phyloP scores from a whole-genome alignment of 2,329 filamentous ascomycete species.

The Graphiopsis chlorocephala region DNA sequence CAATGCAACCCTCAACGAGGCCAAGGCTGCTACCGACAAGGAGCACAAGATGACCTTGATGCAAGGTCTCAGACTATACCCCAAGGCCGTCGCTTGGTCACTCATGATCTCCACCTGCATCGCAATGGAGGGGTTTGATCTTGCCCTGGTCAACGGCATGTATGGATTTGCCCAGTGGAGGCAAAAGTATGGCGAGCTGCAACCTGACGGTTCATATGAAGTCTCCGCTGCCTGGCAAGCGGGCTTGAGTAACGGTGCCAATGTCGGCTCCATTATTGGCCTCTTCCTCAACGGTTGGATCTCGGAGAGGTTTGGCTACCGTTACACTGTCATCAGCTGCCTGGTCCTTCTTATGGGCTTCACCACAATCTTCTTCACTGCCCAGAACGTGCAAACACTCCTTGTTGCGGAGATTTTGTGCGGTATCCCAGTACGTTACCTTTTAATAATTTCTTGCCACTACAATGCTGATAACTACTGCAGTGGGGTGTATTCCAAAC shows the following conservation, averaged over 20 bases:
- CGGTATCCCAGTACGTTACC: conserved; percentile 33
- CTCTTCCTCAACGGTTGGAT: conserved; percentile 48
- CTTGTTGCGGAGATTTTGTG: conserved; percentile 48
- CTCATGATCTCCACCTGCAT: conserved; percentile 84
- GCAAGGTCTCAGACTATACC: conserved; percentile 78
- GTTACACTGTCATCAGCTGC: conserved; percentile 46
- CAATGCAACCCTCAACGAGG: conserved; percentile 21
- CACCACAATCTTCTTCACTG: conserved; percentile 50
- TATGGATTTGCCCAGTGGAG: conserved; percentile 54
- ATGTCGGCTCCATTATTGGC: conserved; percentile 42
- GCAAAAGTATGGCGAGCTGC: conserved; percentile 42
- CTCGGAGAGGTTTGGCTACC: conserved; percentile 46
- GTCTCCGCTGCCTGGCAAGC: conserved; percentile 48
- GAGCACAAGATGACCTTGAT: conserved; percentile 56
- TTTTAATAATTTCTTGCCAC: too few relatives aligned
- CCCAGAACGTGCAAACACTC: conserved; percentile 43
- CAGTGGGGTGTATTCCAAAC: conserved; percentile 24
- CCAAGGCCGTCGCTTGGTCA: conserved; percentile 81
- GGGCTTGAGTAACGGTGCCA: conserved; percentile 47
- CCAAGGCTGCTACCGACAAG: conserved; percentile 46
- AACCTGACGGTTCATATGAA: conserved; percentile 40
- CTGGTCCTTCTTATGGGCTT: conserved; percentile 44
- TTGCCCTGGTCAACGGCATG: conserved; percentile 78
- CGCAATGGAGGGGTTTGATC: conserved; percentile 86
- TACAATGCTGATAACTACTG: background rate